Conservation (phyloP, 257 asterid species). For the Mitragyna speciosa region DNA sequence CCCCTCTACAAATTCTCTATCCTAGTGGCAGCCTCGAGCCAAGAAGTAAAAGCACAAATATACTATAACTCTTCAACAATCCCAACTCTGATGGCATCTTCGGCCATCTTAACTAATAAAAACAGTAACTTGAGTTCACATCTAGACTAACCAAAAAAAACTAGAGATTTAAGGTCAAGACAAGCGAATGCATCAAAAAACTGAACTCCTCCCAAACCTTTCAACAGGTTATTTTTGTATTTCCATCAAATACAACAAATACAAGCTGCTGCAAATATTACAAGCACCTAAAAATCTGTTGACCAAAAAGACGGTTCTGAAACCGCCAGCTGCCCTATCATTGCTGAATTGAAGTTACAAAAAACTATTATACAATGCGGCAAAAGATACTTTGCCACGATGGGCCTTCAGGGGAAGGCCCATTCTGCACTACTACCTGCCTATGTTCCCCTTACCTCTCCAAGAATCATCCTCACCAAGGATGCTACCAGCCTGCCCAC, state of each 20-base stretch:
- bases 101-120: no score
- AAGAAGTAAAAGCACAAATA: background rate
- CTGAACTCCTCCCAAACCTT: conserved; percentile 29
- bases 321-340: conserved; percentile 48
- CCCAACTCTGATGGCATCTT: background rate
- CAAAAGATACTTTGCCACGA: conserved; percentile 45
- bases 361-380: conserved; percentile 59
- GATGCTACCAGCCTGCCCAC: conserved; percentile 43
- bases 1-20: no score
- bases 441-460: conserved; percentile 72
- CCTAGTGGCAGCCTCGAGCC: background rate
- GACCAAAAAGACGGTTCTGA: conserved; percentile 31
- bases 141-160: no score
- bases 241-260: conserved; percentile 83
- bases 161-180: background rate
- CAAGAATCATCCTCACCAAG: conserved; percentile 65
- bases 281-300: conserved; percentile 52
- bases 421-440: conserved; percentile 57
- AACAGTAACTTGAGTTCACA: background rate
- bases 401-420: conserved; percentile 31
- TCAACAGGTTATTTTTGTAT: conserved; percentile 66
- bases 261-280: conserved; percentile 57
- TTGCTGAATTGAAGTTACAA: conserved; percentile 47
- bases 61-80: background rate
- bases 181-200: background rate